Evolutionary conservation across 345 rosid species (phyloP).

Genomic region (Salix dunnii): DNA sequence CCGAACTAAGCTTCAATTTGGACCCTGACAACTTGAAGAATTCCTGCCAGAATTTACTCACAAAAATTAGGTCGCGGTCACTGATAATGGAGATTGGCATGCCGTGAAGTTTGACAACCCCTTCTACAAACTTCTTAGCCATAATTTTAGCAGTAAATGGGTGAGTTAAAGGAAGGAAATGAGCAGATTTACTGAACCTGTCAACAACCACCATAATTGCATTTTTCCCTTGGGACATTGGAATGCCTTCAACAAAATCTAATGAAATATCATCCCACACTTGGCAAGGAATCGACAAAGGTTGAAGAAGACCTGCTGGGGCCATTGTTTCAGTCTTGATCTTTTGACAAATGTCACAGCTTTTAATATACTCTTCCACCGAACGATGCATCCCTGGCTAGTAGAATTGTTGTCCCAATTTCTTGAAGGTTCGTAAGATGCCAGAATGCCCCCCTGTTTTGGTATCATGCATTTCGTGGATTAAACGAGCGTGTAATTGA

Average conservation of each 20-base stretch:
- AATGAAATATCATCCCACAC: neutral
- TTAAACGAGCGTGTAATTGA: too few species aligned
- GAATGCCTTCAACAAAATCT: neutral
- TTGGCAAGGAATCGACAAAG: neutral
- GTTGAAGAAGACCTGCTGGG: neutral
- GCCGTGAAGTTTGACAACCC: neutral
- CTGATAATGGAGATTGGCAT: neutral
- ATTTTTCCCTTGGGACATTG: neutral
- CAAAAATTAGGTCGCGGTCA: neutral
- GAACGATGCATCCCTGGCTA: neutral
- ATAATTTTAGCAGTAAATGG: neutral
- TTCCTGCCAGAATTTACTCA: neutral
- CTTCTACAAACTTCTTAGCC: neutral
- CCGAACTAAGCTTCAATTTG: neutral
- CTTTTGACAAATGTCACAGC: neutral
- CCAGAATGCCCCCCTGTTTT: too few species aligned
- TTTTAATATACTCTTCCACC: neutral
- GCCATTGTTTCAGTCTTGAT: neutral
- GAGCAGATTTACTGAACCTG: neutral
- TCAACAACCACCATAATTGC: neutral
- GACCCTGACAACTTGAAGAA: neutral
- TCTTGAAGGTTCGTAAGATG: too few species aligned
- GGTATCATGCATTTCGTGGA: too few species aligned
- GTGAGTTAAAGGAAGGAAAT: neutral
- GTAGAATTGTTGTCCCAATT: too few species aligned